A percentile compares a stretch with the other conserved stretches of the same genome.
Evolutionary conservation across 805 yeast species (phyloP).

Genomic region (Yarrowia sp.): DNA sequence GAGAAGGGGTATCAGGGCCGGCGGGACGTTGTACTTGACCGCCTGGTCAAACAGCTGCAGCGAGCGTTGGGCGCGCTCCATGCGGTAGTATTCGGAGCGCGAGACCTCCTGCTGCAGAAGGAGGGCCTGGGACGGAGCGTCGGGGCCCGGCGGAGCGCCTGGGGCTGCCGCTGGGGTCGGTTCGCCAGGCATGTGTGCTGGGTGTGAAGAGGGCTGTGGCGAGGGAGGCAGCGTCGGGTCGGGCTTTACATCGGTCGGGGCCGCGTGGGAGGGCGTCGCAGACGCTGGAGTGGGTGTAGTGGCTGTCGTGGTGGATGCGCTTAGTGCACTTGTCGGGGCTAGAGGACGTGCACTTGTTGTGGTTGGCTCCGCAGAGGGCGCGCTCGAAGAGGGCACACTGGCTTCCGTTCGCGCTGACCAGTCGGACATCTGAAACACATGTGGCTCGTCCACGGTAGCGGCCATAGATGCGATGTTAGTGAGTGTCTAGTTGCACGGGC

Average conservation of each 20-base stretch:
- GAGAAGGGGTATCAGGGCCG: constrained; percentile 58
- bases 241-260: not conserved
- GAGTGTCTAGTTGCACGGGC: constrained; percentile 1
- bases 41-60: constrained; percentile 64
- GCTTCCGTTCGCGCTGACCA: not conserved
- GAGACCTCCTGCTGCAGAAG: constrained; percentile 75
- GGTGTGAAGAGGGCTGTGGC: not conserved
- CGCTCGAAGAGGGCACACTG: not conserved
- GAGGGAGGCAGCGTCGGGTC: not conserved
- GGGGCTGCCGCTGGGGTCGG: not conserved
- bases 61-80: constrained; percentile 60
- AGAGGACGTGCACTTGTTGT: not conserved
- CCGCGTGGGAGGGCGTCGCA: not conserved
- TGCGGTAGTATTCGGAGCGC: constrained; percentile 69
- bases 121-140: constrained; percentile 35
- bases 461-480: constrained; percentile 14
- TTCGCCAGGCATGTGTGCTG: not conserved
- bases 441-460: constrained; percentile 23
- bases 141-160: not conserved
- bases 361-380: not conserved
- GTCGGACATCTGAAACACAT: constrained; percentile 26
- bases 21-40: constrained; percentile 59
- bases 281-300: not conserved
- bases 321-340: constrained; percentile 1
- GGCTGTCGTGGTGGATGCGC: not conserved